Evolutionary conservation across 1,284 basidiomycete species (phyloP).

Genomic region (Cutaneotrichosporon sp.): DNA sequence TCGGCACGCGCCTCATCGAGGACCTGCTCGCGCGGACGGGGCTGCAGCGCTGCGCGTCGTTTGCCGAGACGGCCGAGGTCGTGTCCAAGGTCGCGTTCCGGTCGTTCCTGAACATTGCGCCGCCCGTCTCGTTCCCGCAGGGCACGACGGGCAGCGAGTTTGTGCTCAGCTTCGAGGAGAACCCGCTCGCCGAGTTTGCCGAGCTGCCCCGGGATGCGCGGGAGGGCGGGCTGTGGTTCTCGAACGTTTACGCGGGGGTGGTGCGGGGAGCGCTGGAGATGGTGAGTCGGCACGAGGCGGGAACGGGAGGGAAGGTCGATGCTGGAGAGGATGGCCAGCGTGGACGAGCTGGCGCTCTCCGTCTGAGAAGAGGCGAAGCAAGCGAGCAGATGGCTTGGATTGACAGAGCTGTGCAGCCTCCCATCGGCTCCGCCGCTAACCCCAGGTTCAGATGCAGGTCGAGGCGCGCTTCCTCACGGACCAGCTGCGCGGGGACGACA

Average conservation of each 20-base stretch:
- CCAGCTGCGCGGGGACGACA: conserved; percentile 86
- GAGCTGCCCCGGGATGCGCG: conserved; percentile 88
- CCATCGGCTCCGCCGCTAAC: too few species aligned
- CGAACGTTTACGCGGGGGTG: conserved; percentile 93
- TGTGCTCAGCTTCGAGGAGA: conserved; percentile 87
- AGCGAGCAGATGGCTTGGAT: too few species aligned
- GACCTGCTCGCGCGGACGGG: conserved; percentile 93
- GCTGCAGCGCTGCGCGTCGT: conserved; percentile 82
- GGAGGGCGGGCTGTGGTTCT: conserved; percentile 93
- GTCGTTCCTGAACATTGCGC: conserved; percentile 92
- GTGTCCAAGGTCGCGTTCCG: conserved; percentile 99
- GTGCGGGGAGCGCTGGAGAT: conserved; percentile 93
- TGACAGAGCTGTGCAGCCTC: not conserved
- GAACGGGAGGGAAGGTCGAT: too few species aligned
- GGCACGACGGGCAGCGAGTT: conserved; percentile 59
- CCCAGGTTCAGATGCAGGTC: conserved; percentile 93
- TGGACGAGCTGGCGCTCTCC: too few species aligned
- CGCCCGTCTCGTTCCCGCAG: conserved; percentile 70
- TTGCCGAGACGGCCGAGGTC: conserved; percentile 91
- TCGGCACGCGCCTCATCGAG: conserved; percentile 93
- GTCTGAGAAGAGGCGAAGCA: too few species aligned
- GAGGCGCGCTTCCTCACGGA: conserved; percentile 89
- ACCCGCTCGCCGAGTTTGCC: conserved; percentile 95
- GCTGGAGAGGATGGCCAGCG: too few species aligned
- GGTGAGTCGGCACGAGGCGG: conserved; percentile 68